Conservation (phyloP, 345 rosid genomes). For the Barbarea vulgaris region DNA sequence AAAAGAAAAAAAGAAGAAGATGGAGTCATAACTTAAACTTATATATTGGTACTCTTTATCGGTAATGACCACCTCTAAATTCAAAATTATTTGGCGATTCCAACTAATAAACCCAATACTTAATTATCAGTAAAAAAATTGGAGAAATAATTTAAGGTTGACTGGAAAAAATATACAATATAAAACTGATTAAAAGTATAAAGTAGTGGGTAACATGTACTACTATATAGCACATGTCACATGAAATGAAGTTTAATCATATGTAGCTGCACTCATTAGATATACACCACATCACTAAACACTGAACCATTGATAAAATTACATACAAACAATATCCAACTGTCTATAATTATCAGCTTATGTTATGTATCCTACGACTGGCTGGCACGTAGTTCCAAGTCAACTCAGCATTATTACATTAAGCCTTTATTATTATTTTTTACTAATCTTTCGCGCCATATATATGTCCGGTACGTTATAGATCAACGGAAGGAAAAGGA, state of each 20-base stretch:
- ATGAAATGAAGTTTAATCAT: background rate
- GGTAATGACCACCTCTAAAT: background rate
- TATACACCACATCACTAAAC: slow-evolving; percentile 2
- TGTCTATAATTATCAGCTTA: background rate
- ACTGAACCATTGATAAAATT: slow-evolving; percentile 16
- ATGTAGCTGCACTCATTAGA: background rate
- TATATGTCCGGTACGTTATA: background rate
- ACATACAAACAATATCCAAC: slow-evolving; percentile 2
- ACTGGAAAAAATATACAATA: background rate
- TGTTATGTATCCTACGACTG: background rate
- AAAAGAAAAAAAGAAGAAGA: no score
- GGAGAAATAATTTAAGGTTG: slow-evolving; percentile 24
- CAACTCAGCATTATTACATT: slow-evolving; percentile 2
- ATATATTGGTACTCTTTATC: background rate
- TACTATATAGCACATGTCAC: background rate
- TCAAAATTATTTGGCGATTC: background rate
- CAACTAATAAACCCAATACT: background rate
- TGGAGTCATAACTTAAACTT: background rate
- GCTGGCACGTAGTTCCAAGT: slow-evolving; percentile 12
- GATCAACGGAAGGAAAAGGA: background rate
- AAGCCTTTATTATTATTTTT: background rate
- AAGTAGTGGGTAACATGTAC: slow-evolving; percentile 20
- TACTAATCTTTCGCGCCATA: slow-evolving; percentile 34
- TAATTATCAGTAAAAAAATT: background rate
- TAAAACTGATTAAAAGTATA: background rate